These are phyloP conservation scores for Lactifluus piperatus DNA, from an alignment of 768 basidiomycete species.

Conservation along the genomic window DNA sequence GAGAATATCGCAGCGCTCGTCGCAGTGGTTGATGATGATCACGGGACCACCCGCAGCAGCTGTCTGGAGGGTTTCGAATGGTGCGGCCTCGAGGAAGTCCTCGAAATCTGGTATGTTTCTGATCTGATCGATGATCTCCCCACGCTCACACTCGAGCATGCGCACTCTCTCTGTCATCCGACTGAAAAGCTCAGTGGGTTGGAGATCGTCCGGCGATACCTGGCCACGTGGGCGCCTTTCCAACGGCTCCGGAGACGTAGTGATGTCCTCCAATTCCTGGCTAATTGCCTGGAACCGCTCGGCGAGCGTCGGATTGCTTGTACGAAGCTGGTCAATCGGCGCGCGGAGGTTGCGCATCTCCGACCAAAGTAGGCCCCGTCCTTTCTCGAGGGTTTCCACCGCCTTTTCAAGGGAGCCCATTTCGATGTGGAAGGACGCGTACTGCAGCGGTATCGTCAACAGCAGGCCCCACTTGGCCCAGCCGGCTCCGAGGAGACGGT, in stretches of 20 bases:
- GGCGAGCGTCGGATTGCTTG: slow-evolving; percentile 1
- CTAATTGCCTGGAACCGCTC: not conserved
- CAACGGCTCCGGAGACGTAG: not conserved
- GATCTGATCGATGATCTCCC: not conserved
- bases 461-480: not conserved
- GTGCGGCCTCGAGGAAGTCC: no score
- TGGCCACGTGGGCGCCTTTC: not conserved
- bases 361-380: slow-evolving; percentile 16
- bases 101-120: not conserved
- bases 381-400: slow-evolving; percentile 11
- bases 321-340: slow-evolving; percentile 9
- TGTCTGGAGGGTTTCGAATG: not conserved
- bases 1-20: slow-evolving; percentile 6
- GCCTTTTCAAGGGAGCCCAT: not conserved
- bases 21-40: slow-evolving; percentile 7
- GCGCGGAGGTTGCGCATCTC: slow-evolving; percentile 14
- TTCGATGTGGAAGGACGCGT: slow-evolving; percentile 4
- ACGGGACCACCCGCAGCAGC: slow-evolving; percentile 8
- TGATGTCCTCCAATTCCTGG: not conserved
- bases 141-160: not conserved
- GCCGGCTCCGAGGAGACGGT: not conserved
- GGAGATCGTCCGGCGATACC: not conserved
- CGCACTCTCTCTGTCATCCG: not conserved
- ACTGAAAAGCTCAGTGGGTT: not conserved
- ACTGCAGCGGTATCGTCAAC: not conserved